Conservation (phyloP, 1,139 yeast species). For the Debaryomyces sp. region DNA sequence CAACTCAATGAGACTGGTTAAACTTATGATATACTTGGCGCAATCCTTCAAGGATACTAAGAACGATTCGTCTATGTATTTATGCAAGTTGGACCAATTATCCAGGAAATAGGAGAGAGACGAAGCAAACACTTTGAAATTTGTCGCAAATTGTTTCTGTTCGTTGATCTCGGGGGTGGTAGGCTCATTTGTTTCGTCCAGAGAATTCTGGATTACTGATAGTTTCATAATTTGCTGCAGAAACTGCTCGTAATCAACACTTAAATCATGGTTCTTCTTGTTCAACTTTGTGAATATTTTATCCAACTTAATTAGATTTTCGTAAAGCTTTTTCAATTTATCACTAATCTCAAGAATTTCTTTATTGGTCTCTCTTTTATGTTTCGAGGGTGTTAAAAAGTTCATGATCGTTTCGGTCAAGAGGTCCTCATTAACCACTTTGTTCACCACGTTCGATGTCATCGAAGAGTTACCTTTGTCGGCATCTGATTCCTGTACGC, state of each 20-base stretch:
- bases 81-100: slow-evolving; percentile 47
- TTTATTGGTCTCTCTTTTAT: slow-evolving; percentile 67
- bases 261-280: slow-evolving; percentile 71
- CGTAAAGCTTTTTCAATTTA: slow-evolving; percentile 80
- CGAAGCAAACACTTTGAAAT: slow-evolving; percentile 44
- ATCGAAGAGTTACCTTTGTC: slow-evolving; percentile 21
- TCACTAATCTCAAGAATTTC: slow-evolving; percentile 86
- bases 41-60: slow-evolving; percentile 82
- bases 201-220: slow-evolving; percentile 45
- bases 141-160: slow-evolving; percentile 20
- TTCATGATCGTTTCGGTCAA: slow-evolving; percentile 88
- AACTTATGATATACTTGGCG: slow-evolving; percentile 78
- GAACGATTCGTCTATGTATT: slow-evolving; percentile 78
- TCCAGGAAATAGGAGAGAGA: slow-evolving; percentile 54
- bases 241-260: slow-evolving; percentile 72
- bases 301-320: slow-evolving; percentile 77
- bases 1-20: slow-evolving; percentile 74
- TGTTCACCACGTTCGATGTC: slow-evolving; percentile 36
- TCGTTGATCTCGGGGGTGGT: not conserved
- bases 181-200: not conserved
- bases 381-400: slow-evolving; percentile 77
- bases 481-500: slow-evolving; percentile 20
- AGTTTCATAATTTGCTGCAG: slow-evolving; percentile 70
- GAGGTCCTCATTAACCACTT: slow-evolving; percentile 59
- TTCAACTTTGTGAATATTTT: slow-evolving; percentile 74